Conservation (phyloP, 352 stramenopile species). For the Phytophthora sp. region DNA sequence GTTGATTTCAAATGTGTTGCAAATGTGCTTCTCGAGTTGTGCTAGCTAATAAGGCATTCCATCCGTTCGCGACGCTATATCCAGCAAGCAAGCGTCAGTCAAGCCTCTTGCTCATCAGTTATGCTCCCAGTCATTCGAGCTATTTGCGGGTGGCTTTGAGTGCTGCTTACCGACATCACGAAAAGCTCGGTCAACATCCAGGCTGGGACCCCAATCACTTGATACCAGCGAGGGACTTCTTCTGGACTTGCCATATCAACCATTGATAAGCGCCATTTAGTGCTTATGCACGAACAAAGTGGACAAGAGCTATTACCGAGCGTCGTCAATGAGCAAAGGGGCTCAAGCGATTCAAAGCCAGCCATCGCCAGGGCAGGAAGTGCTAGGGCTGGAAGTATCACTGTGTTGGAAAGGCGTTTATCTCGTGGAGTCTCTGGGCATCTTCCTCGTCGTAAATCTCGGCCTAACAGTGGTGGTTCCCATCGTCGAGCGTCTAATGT, state of each 20-base stretch:
- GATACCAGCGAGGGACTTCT: too few species aligned
- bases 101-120: too few species aligned
- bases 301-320: constrained; percentile 1
- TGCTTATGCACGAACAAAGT: not conserved
- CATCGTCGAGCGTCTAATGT: constrained; percentile 11
- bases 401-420: constrained; percentile 11
- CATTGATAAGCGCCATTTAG: too few species aligned
- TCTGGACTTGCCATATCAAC: too few species aligned
- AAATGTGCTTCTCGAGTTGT: not conserved
- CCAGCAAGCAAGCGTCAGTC: too few species aligned
- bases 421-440: constrained; percentile 8
- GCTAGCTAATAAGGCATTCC: too few species aligned
- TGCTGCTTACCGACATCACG: too few species aligned
- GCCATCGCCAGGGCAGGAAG: constrained; percentile 11
- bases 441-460: constrained; percentile 14
- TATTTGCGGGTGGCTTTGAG: too few species aligned
- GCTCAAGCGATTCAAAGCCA: not conserved
- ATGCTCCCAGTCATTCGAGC: not conserved
- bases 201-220: too few species aligned
- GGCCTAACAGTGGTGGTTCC: not conserved
- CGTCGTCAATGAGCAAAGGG: constrained; percentile 3
- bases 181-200: too few species aligned
- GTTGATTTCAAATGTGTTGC: not conserved
- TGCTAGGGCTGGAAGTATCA: constrained; percentile 16
- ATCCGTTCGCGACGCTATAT: too few species aligned